A percentile compares a stretch with the other conserved stretches of the same genome.
Conservation (phyloP, 805 yeast species). For the Candida suzukii region DNA sequence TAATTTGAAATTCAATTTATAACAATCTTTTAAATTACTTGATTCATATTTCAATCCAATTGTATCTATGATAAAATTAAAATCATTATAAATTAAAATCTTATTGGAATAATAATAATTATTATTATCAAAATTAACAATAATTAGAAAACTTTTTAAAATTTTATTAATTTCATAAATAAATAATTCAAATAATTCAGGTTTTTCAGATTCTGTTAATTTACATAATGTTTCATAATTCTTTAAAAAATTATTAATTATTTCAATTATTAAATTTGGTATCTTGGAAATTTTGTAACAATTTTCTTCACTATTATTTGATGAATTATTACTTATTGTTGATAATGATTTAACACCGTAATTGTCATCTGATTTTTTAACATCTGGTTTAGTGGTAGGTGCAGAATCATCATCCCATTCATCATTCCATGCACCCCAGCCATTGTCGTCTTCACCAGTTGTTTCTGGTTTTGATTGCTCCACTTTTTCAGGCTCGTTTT, state of each 20-base stretch:
- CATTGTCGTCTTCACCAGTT: conserved; percentile 6
- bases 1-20: conserved; percentile 14
- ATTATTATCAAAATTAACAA: conserved; percentile 10
- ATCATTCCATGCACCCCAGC: conserved; percentile 22
- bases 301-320: background rate
- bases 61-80: conserved; percentile 16
- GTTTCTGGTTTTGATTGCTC: background rate
- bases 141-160: conserved; percentile 18
- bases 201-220: conserved; percentile 5
- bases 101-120: conserved; percentile 16
- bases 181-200: conserved; percentile 17
- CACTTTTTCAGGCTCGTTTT: conserved; percentile 2
- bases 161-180: conserved; percentile 20
- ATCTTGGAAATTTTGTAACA: conserved; percentile 14
- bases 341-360: conserved; percentile 14
- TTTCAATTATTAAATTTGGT: conserved; percentile 7
- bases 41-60: conserved; percentile 8
- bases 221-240: conserved; percentile 12
- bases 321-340: conserved; percentile 1
- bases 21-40: conserved; percentile 14
- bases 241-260: conserved; percentile 12
- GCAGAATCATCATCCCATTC: conserved; percentile 19
- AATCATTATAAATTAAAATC: conserved; percentile 26
- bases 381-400: background rate
- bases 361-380: conserved; percentile 2